Evolutionary conservation across 306 rosid genomes (phyloP).

Genomic region (Mimosa bimucronata): DNA sequence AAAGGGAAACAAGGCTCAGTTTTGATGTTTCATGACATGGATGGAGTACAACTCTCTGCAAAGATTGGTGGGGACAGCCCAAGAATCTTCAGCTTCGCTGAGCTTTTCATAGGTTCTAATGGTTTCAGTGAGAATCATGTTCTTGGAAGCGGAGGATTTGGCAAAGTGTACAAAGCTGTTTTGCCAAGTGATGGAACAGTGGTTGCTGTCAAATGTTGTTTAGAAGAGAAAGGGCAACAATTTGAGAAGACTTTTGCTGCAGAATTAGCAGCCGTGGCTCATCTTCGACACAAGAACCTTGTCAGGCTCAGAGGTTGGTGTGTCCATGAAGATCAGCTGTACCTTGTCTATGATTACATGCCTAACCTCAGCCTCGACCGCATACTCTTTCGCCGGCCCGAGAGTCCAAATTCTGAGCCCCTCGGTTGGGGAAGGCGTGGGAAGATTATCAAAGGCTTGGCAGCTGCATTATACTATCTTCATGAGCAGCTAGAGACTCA

Average conservation of each 20-base stretch:
- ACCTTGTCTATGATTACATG: conserved; percentile 90
- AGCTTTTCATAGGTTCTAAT: conserved; percentile 82
- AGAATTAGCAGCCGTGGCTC: conserved; percentile 83
- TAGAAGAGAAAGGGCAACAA: conserved; percentile 75
- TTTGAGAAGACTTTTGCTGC: conserved; percentile 90
- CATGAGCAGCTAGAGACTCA: conserved; percentile 89
- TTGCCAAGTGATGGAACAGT: conserved; percentile 90
- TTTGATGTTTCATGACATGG: conserved; percentile 69
- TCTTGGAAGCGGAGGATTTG: conserved; percentile 93
- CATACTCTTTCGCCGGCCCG: conserved; percentile 59
- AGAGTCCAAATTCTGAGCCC: conserved; percentile 41
- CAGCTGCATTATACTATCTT: conserved; percentile 80
- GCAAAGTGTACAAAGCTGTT: conserved; percentile 75
- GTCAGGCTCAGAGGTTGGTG: conserved; percentile 95
- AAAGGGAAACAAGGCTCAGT: conserved; percentile 37
- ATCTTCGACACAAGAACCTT: conserved; percentile 93
- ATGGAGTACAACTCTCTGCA: conserved; percentile 69
- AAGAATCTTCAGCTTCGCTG: conserved; percentile 84
- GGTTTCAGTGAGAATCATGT: conserved; percentile 78
- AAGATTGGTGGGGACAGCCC: conserved; percentile 79
- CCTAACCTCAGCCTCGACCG: conserved; percentile 90
- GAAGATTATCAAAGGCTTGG: conserved; percentile 74
- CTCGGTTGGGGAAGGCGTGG: conserved; percentile 66
- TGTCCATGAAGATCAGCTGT: conserved; percentile 72
- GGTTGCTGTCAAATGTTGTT: conserved; percentile 93